Evolutionary conservation across 306 rosid species (phyloP).

Genomic region (Canavalia ensiformis): DNA sequence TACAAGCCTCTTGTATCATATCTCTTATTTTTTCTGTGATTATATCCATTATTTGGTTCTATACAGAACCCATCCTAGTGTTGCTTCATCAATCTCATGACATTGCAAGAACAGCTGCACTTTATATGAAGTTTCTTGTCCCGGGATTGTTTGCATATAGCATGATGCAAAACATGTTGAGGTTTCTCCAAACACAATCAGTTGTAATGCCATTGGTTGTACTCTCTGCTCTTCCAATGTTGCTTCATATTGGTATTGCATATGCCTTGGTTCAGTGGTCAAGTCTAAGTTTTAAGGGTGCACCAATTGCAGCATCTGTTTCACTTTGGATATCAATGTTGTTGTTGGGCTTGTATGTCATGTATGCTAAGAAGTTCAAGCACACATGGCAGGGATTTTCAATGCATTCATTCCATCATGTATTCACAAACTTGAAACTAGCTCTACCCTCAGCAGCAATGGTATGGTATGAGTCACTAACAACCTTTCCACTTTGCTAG

Average conservation of each 20-base stretch:
- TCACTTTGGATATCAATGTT: slow-evolving; percentile 71
- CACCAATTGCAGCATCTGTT: slow-evolving; percentile 71
- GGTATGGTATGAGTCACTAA: slow-evolving; percentile 70
- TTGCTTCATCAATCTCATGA: slow-evolving; percentile 71
- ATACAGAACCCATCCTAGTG: slow-evolving; percentile 65
- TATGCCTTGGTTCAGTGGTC: slow-evolving; percentile 67
- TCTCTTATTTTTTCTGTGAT: slow-evolving; percentile 62
- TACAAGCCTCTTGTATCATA: slow-evolving; percentile 81
- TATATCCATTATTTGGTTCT: slow-evolving; percentile 68
- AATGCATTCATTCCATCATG: slow-evolving; percentile 50
- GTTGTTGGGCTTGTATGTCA: slow-evolving; percentile 53
- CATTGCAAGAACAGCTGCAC: slow-evolving; percentile 65
- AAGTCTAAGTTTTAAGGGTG: slow-evolving; percentile 65
- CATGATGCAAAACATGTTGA: slow-evolving; percentile 71
- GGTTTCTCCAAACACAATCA: slow-evolving; percentile 85
- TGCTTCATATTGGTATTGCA: slow-evolving; percentile 60
- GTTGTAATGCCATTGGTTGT: slow-evolving; percentile 63
- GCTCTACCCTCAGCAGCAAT: slow-evolving; percentile 81
- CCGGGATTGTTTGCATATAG: slow-evolving; percentile 79
- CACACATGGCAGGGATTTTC: slow-evolving; percentile 86
- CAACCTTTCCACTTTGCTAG: not conserved
- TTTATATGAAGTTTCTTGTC: slow-evolving; percentile 65
- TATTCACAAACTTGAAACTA: slow-evolving; percentile 65
- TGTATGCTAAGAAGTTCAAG: slow-evolving; percentile 56
- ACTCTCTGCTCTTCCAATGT: slow-evolving; percentile 60